Evolutionary conservation across 495 filamentous ascomycete species (phyloP), one percentile per base, ranked within the genome.

Genomic region (Friedmanniomyces simplex): DNA sequence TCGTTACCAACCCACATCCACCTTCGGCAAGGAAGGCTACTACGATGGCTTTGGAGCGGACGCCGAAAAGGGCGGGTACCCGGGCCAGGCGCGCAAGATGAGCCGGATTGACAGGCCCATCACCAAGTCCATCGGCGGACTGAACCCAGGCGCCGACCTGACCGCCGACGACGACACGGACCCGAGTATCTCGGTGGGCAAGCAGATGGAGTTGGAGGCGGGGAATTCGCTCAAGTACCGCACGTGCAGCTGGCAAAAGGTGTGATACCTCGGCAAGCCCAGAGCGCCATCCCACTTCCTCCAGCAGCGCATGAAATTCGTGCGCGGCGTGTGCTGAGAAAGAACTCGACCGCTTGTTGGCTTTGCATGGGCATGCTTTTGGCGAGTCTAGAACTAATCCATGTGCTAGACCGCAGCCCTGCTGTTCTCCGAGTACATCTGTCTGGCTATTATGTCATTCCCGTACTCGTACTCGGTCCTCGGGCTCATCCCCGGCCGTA

Each of bases 361-460:
- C n/a, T n/a, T n/a, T n/a, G n/a, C n/a, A n/a, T n/a, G n/a, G n/a
- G n/a, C 14, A 13, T 45, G 34, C 47, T 8, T 42, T 30, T 37
- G 37, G 54, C 28, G 10, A 32, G 39, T 1, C 22, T 20, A 21
- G 50, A 58, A 50, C 54, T 59, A 55, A 63, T 34, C 18, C 1
- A 6, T 55, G 5, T 14, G 14, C n/a, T 30, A 90, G 86, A 94
- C 88, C 50, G 87, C 88, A 3, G 88, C 86, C 11, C 69, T 94
- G 60, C 81, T 95, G 51, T 93, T 95, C 71, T 88, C 86, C 10
- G 89, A 95, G 71, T 95, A 95, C 64, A 95, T 95, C 51, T 94
- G 88, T 71, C 70, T 95, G 75, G 88, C 89, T 37, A 95, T 94
- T 65, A 95, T 95, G 89, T 91, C 86, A 21, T 94, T 94, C 66